A percentile compares a stretch with the other conserved stretches of the same genome.
Conservation (phyloP, 441 rosid genomes). For the Corymbia citriodora region DNA sequence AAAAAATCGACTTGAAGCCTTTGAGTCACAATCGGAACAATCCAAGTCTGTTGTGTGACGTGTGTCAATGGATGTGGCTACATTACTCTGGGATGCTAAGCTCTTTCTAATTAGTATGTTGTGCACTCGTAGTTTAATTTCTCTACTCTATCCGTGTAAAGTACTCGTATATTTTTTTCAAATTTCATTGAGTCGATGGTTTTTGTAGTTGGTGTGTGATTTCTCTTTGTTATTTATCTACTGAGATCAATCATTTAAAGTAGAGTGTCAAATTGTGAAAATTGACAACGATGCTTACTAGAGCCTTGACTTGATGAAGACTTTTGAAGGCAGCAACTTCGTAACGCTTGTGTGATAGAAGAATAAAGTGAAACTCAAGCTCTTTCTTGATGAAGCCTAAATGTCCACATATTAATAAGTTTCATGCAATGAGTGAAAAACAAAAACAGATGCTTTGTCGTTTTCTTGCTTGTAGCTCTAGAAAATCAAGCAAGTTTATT, state of each 20-base stretch:
- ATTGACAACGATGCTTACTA: background rate
- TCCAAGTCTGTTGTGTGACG: background rate
- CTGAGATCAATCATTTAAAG: background rate
- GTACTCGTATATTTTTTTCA: background rate
- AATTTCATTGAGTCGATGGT: background rate
- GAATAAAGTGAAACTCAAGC: background rate
- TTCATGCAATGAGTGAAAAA: background rate
- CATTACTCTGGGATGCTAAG: background rate
- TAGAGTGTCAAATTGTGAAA: background rate
- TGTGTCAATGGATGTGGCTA: too few relatives aligned
- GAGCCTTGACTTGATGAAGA: background rate
- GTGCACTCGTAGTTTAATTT: background rate
- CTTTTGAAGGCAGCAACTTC: background rate
- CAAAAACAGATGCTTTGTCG: background rate
- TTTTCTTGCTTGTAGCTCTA: background rate
- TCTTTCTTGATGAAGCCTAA: background rate
- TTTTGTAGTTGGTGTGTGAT: background rate
- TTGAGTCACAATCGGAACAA: background rate
- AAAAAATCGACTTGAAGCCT: rapidly evolving
- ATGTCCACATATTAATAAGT: background rate
- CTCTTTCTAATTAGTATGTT: background rate
- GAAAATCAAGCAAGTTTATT: background rate
- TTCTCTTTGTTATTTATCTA: background rate
- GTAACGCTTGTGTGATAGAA: background rate
- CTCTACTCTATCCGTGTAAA: background rate